phyloP scores from a whole-genome alignment of 306 rosid genomes.

The Begonia masoniana region DNA sequence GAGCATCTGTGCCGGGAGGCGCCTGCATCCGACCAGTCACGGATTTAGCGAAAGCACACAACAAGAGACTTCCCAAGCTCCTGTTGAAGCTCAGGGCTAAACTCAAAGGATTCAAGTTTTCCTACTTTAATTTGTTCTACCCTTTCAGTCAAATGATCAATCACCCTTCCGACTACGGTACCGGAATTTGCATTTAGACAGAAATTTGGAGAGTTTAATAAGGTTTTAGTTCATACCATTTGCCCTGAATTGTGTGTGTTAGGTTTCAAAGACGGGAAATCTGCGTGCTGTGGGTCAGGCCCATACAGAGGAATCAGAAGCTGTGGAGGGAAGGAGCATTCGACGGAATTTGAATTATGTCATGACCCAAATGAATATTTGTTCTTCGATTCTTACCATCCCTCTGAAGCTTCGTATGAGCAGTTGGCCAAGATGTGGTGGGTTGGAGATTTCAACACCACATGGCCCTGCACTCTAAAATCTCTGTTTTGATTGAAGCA shows the following conservation, averaged over 20 bases:
- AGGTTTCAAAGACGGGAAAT: constrained; percentile 1
- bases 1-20: constrained; percentile 8
- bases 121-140: too few species aligned
- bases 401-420: background rate
- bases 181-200: too few species aligned
- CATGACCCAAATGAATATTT: background rate
- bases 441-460: background rate
- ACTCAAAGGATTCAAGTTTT: too few species aligned
- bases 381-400: background rate
- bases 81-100: background rate
- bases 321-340: background rate
- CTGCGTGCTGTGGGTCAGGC: background rate
- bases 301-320: background rate
- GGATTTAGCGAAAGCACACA: background rate
- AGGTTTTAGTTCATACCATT: too few species aligned
- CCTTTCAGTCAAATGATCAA: too few species aligned
- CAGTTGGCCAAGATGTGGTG: background rate
- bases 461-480: background rate
- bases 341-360: background rate
- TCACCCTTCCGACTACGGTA: too few species aligned
- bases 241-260: too few species aligned
- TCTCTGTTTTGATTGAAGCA: background rate
- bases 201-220: too few species aligned
- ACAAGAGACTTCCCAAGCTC: background rate
- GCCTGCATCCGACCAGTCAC: constrained; percentile 19